A percentile compares a stretch with the other conserved stretches of the same genome.
Evolutionary conservation across 75 land plant genomes (phyloP).

Genomic region (Picea sitchensis): DNA sequence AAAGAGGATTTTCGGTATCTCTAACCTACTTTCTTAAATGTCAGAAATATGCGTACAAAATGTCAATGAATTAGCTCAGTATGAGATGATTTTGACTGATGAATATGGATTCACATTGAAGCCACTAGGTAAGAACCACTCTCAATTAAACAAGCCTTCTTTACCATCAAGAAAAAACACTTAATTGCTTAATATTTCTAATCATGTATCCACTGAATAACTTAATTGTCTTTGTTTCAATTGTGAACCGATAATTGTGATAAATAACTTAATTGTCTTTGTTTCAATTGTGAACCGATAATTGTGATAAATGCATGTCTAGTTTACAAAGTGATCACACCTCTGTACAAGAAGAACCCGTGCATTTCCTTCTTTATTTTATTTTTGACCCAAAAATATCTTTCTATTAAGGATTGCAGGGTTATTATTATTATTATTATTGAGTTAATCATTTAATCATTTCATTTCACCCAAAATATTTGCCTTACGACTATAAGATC

Average conservation of each 20-base stretch:
- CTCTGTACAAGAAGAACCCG: not conserved
- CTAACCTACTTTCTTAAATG: not conserved
- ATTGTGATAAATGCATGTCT: not conserved
- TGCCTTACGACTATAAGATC: too few species aligned
- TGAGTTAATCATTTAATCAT: too few species aligned
- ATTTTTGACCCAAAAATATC: not conserved
- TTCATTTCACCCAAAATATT: too few species aligned
- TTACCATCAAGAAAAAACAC: not conserved
- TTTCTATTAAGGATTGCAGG: not conserved
- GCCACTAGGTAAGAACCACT: slow-evolving; percentile 62
- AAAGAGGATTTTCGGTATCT: not conserved
- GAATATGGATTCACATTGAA: slow-evolving; percentile 92
- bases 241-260: not conserved
- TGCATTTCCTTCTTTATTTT: not conserved
- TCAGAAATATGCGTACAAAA: slow-evolving; percentile 91
- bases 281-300: not conserved
- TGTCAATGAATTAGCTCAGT: slow-evolving; percentile 72
- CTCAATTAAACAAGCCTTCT: not conserved
- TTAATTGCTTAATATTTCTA: not conserved
- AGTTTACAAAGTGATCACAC: not conserved
- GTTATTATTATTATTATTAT: not conserved
- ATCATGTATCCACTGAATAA: not conserved
- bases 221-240: not conserved
- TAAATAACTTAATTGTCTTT: not conserved
- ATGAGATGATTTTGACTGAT: slow-evolving; percentile 84